Base-by-base conservation (phyloP, 2,329 filamentous ascomycete species). In the Coniochaeta pulveracea region DNA sequence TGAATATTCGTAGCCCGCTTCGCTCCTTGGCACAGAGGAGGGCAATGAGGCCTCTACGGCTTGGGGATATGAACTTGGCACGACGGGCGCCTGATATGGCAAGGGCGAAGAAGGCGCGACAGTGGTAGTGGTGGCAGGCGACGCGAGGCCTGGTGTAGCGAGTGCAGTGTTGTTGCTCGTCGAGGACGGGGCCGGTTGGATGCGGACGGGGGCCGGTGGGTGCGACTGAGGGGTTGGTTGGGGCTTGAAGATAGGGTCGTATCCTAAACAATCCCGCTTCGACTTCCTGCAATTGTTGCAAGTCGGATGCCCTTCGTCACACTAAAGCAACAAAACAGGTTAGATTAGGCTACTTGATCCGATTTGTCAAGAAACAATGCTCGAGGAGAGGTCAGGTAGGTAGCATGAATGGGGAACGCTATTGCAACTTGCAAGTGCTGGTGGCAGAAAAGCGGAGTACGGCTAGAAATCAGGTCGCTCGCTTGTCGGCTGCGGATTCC, bases 221-320 rank as follows among this genome's bases (percentile, higher is more conserved):
- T 31, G 12, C 22, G 28, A 11, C 17, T 31, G 28, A 31, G 18
- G 15, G 11, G 28, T 21, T 10, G 18, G 75, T 41, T 79, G 72
- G 44, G 72, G 72, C 58, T 85, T 84, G 63, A 89, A 91, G 49
- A 89, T 84, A 23, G 84, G 83, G 50, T 91, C 84, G 71, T 91
- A 91, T 35, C 84, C 84, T 31, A 86, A 55, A 51, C 84, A 91
- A 48, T 89, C 83, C 50, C 84, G 82, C 60, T 89, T 91, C 45
- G 81, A 86, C 57, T 91, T 91, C 51, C 80, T 79, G 61, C 84
- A 91, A 52, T 91, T 85, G 61, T 85, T 79, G 66, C 91, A 98
- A 39, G 80, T 78, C 15, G 91, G 91, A 57, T 94, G 86, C 40
- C 76, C 78, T 67, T 98, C 91, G 72, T 96, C 91, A 63, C 91